Evolutionary conservation across 371 early-diverging fungal genomes (phyloP).

Genomic region (Zychaea mexicana): DNA sequence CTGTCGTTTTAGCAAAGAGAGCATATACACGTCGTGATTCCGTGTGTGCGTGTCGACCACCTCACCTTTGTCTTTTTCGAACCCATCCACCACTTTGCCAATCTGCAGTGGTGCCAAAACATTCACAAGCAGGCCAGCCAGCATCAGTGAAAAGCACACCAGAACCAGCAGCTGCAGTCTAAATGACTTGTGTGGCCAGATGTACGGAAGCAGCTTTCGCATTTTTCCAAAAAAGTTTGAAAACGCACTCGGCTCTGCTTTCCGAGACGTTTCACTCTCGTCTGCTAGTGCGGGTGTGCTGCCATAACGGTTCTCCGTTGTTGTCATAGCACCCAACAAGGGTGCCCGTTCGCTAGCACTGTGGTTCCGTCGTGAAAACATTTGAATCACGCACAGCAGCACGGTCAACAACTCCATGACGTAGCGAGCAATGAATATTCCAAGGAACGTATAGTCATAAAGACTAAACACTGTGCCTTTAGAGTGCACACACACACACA

Average conservation of each 20-base stretch:
- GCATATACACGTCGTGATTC: too few species aligned
- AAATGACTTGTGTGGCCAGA: conserved; percentile 80
- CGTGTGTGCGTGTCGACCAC: background rate
- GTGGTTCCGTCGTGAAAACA: conserved; percentile 22
- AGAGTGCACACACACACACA: too few species aligned
- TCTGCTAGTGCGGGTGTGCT: conserved; percentile 2
- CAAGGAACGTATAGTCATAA: conserved; percentile 32
- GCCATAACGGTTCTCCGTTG: conserved; percentile 16
- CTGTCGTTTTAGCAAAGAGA: too few species aligned
- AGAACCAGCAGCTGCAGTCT: conserved; percentile 72
- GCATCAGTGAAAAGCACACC: conserved; percentile 66
- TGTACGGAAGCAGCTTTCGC: conserved; percentile 73
- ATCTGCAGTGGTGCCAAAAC: conserved; percentile 80
- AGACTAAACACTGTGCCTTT: conserved; percentile 32
- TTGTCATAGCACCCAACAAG: conserved; percentile 5
- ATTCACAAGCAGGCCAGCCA: conserved; percentile 79
- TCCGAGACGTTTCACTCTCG: conserved; percentile 1
- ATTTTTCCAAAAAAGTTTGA: conserved; percentile 57
- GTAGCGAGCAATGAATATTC: conserved; percentile 33
- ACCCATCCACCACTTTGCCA: conserved; percentile 74
- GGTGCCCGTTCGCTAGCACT: conserved; percentile 10
- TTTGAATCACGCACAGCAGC: conserved; percentile 24
- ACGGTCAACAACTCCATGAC: conserved; percentile 20
- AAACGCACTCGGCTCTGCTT: conserved; percentile 18
- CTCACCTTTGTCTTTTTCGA: conserved; percentile 38